Evolutionary conservation across 2,329 filamentous ascomycete species (phyloP).

Genomic region (Penicillium sp.): DNA sequence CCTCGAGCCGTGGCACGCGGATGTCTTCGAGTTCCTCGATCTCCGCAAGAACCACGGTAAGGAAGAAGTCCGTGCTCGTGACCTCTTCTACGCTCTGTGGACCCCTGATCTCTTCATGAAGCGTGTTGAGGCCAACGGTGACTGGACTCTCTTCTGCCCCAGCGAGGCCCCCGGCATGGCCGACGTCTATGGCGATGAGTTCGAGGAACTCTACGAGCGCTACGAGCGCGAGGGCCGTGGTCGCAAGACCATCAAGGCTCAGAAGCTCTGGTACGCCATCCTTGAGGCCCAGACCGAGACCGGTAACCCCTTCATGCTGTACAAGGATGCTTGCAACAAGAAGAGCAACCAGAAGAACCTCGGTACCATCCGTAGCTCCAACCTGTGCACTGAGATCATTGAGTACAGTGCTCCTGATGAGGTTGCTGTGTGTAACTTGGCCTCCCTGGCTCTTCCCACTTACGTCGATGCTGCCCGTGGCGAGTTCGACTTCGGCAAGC

Average conservation of each 20-base stretch:
- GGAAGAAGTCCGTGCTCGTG: conserved; percentile 94
- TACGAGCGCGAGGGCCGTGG: conserved; percentile 89
- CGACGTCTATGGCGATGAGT: conserved; percentile 96
- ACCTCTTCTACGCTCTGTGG: conserved; percentile 97
- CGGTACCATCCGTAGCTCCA: conserved; percentile 96
- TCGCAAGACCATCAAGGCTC: conserved; percentile 88
- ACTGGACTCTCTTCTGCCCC: conserved; percentile 98
- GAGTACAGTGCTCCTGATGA: conserved; percentile 97
- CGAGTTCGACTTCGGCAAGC: conserved; percentile 91
- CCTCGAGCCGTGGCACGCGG: conserved; percentile 97
- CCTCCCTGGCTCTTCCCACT: conserved; percentile 86
- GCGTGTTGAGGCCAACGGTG: conserved; percentile 92
- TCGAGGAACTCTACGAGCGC: conserved; percentile 85
- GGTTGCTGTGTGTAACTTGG: conserved; percentile 97
- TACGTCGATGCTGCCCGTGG: conserved; percentile 85
- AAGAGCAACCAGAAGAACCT: conserved; percentile 99
- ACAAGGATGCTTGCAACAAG: conserved; percentile 97
- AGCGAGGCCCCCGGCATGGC: conserved; percentile 94
- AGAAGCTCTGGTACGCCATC: conserved; percentile 99
- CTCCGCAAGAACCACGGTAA: conserved; percentile 99
- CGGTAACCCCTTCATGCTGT: conserved; percentile 98
- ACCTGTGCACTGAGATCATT: conserved; percentile 97
- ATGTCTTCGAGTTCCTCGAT: conserved; percentile 96
- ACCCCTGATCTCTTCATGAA: conserved; percentile 99
- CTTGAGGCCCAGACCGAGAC: conserved; percentile 98